Evolutionary conservation across 192 early-diverging fungal genomes (phyloP).

Genomic region (Coemansia sp.): DNA sequence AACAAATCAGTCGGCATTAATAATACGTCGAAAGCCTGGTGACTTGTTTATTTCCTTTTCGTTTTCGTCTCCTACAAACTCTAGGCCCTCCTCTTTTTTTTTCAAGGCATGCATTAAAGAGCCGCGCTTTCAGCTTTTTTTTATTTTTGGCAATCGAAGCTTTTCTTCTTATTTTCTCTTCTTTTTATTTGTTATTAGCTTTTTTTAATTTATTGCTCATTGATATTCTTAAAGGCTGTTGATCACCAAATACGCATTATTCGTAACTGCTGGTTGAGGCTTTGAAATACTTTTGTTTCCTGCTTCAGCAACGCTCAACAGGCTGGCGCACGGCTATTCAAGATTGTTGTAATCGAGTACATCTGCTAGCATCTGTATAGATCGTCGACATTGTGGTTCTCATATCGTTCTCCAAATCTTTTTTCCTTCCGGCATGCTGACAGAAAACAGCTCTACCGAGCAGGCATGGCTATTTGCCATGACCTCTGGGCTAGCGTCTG

Average conservation of each 20-base stretch:
- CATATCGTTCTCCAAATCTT: background rate
- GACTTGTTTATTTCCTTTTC: background rate
- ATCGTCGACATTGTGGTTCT: too few relatives aligned
- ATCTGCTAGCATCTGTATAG: too few relatives aligned
- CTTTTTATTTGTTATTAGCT: background rate
- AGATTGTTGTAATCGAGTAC: too few relatives aligned
- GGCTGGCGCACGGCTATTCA: too few relatives aligned
- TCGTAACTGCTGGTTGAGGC: too few relatives aligned
- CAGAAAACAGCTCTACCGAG: slow-evolving; percentile 13
- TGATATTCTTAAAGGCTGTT: too few relatives aligned
- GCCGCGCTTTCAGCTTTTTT: background rate
- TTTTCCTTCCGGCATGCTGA: background rate
- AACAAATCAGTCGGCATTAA: background rate
- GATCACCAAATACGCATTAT: too few relatives aligned
- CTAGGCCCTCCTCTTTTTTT: background rate
- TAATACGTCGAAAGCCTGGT: background rate
- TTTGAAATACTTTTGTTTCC: too few relatives aligned
- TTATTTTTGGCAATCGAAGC: background rate
- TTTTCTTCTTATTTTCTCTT: background rate
- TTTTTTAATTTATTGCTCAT: background rate
- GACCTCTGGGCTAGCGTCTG: slow-evolving; percentile 44
- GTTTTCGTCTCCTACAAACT: background rate
- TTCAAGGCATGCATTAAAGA: too few relatives aligned
- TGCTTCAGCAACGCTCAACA: too few relatives aligned
- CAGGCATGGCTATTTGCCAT: slow-evolving; percentile 48